Evolutionary conservation across 257 asterid genomes (phyloP).

Genomic region (Fraxinus anomala): DNA sequence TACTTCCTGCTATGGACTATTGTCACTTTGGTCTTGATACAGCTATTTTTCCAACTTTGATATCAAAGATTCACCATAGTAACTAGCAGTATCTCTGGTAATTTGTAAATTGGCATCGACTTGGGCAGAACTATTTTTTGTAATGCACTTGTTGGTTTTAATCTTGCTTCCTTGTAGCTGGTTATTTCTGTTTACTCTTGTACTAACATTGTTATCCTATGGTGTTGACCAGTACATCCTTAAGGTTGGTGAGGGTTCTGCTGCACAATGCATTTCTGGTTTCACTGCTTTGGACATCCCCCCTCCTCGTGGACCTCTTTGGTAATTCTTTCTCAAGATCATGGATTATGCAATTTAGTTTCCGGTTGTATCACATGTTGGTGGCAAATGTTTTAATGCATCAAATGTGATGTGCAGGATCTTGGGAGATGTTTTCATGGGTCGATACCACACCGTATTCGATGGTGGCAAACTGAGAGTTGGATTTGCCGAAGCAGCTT

Average conservation of each 20-base stretch:
- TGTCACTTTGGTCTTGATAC: neutral
- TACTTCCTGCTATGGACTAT: neutral
- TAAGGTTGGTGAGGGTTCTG: conserved; percentile 82
- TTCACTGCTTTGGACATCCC: conserved; percentile 86
- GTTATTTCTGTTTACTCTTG: neutral
- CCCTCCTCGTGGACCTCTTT: conserved; percentile 98
- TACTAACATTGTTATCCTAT: conserved; percentile 13
- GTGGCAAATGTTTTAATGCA: neutral
- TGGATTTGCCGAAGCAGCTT: conserved; percentile 97
- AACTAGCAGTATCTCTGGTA: neutral
- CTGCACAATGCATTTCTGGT: conserved; percentile 93
- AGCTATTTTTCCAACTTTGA: neutral
- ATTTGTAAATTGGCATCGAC: no score
- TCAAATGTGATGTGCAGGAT: conserved; percentile 58
- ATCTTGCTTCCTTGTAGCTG: neutral
- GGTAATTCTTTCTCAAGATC: conserved; percentile 44
- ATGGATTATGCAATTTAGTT: neutral
- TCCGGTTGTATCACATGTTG: neutral
- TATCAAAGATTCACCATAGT: neutral
- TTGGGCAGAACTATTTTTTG: no score
- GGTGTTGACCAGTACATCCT: conserved; percentile 65
- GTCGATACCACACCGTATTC: conserved; percentile 89
- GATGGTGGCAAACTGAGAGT: conserved; percentile 72
- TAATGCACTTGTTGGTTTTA: neutral
- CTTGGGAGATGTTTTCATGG: conserved; percentile 94